These are phyloP conservation scores for Calonectria leucothoes DNA, from an alignment of 2,329 filamentous ascomycete genomes.

Conservation along the genomic window DNA sequence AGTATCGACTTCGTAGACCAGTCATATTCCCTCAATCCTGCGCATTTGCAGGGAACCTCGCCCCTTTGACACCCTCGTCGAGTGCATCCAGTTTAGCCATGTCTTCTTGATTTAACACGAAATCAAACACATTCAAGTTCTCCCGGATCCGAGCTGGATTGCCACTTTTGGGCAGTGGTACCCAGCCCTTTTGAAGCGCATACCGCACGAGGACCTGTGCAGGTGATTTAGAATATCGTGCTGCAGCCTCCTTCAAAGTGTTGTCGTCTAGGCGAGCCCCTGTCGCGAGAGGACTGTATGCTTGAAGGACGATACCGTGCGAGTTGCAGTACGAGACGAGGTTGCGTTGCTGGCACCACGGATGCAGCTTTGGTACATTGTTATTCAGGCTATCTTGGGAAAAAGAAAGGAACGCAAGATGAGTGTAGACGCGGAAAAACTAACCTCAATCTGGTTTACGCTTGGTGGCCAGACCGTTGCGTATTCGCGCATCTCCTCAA, in stretches of 20 bases:
- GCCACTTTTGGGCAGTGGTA: constrained; percentile 76
- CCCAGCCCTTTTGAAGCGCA: constrained; percentile 76
- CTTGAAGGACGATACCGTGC: constrained; percentile 72
- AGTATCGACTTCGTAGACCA: not conserved
- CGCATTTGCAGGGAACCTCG: constrained; percentile 47
- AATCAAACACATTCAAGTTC: constrained; percentile 72
- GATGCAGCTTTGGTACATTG: constrained; percentile 71
- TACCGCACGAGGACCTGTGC: constrained; percentile 78
- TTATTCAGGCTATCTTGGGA: not conserved
- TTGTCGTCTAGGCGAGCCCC: constrained; percentile 60
- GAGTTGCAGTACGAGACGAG: constrained; percentile 73
- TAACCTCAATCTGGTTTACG: constrained; percentile 79
- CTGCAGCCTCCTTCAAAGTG: constrained; percentile 65
- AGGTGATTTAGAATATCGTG: constrained; percentile 69
- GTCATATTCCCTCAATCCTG: not conserved
- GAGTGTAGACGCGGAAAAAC: constrained; percentile 30
- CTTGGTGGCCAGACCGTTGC: constrained; percentile 77
- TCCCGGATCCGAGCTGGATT: constrained; percentile 67
- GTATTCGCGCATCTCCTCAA: constrained; percentile 75
- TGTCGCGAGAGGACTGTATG: constrained; percentile 52
- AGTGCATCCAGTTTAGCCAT: constrained; percentile 56
- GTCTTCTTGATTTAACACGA: constrained; percentile 67
- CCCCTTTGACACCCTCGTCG: constrained; percentile 43
- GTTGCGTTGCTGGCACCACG: constrained; percentile 70
- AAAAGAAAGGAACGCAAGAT: not conserved